These are phyloP conservation scores for Strobilomyces echinocephalus DNA, from an alignment of 768 basidiomycete species.

Conservation along the genomic window DNA sequence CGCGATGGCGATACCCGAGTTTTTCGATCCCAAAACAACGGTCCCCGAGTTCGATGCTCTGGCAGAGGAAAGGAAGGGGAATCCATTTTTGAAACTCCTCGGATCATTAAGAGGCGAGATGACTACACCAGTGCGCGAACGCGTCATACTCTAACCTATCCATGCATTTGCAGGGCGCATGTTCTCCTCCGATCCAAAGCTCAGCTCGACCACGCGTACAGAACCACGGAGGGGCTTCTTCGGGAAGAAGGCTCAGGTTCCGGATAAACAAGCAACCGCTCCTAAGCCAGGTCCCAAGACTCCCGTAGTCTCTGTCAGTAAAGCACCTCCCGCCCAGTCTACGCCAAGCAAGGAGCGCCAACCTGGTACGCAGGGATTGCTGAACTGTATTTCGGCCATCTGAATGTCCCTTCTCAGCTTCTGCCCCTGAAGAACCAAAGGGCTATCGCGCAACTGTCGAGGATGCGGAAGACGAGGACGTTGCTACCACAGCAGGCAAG, in stretches of 20 bases:
- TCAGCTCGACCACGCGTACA: constrained; percentile 36
- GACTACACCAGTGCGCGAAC: not conserved
- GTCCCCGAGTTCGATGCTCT: constrained; percentile 42
- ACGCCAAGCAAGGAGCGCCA: constrained; percentile 10
- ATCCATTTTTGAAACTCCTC: constrained; percentile 75
- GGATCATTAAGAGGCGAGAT: constrained; percentile 64
- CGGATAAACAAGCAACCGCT: constrained; percentile 6
- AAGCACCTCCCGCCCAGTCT: constrained; percentile 6
- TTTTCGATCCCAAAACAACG: constrained; percentile 46
- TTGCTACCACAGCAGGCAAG: constrained; percentile 30
- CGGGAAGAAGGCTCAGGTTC: constrained; percentile 14
- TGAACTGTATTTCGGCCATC: not conserved
- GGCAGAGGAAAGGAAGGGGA: constrained; percentile 54
- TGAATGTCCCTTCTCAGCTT: constrained; percentile 8
- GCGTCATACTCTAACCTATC: not conserved
- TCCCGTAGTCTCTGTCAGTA: constrained; percentile 7
- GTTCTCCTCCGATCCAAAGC: constrained; percentile 46
- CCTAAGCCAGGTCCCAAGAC: constrained; percentile 5
- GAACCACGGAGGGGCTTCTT: constrained; percentile 31
- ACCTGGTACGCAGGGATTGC: constrained; percentile 8
- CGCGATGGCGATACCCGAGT: constrained; percentile 52
- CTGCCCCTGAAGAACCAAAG: constrained; percentile 31
- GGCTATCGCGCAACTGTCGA: constrained; percentile 49
- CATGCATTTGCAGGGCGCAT: constrained; percentile 50
- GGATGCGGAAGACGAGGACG: constrained; percentile 64